Base-by-base conservation (phyloP, 2,329 filamentous ascomycete genomes). In the Xenosphaeropsis pyriputrescens region DNA sequence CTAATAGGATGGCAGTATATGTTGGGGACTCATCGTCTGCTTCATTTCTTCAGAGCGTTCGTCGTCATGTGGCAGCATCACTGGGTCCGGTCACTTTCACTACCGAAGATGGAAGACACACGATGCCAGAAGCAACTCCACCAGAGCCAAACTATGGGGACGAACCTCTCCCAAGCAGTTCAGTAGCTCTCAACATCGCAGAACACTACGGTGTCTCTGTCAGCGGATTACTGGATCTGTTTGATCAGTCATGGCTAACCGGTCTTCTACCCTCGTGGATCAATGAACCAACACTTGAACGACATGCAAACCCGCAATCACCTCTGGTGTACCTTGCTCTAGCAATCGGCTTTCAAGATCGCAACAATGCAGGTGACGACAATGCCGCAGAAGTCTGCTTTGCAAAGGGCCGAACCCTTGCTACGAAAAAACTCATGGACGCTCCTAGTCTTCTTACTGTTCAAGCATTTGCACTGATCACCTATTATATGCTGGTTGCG, bases 391-490 rank as follows among this genome's bases (percentile, higher is more conserved):
- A 59, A 34, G 43, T 15, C 0, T 56, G 54, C 18, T 60, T 58
- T 41, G 52, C 53, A 35, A 55, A 58, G 35, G 58, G 56, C 4
- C 53, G 57, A 4, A 52, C 54, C 31, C 39, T 59, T 4, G 54
- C 56, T 4, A 47, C 53, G 2, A 47, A 52, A 6, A 48, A 45
- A 4, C 43, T 56, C 8, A 57, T 56, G 45, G 55, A 59, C 22
- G 54, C 58, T n/a, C 55, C 57, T 1, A 53, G 48, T 3, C 47
- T 58, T 6, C 40, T 45, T 2, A 57, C 55, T 0, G 50, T 59
- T 13, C 50, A 57, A 39, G 47, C 50, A 15, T 45, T 57, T 36
- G 40, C 52, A 0, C 46, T 59, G 18, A 50, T 61, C 36, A 49
- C 57, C 13, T 51, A 56, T 50, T 60, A 57, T 37, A 47, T 61